Evolutionary conservation across 371 early-diverging fungal species (phyloP).

Genomic region (Rhizopus delemar): DNA sequence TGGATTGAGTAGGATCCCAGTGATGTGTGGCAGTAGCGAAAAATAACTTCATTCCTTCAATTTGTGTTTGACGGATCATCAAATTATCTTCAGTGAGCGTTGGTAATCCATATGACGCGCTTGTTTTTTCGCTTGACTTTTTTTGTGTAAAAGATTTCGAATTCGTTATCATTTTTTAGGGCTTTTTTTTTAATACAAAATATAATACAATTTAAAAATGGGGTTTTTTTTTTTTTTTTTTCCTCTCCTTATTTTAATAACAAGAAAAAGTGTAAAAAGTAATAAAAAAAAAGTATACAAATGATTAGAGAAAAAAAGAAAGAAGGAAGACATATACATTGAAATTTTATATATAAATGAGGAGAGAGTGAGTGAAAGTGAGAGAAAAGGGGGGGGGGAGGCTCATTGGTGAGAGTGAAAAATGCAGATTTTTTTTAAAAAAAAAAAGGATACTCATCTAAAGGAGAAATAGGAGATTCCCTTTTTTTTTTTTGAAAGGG

Average conservation of each 20-base stretch:
- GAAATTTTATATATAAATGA: neutral
- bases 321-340: neutral
- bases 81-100: conserved; percentile 29
- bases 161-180: conserved; percentile 2
- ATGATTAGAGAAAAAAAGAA: conserved; percentile 1
- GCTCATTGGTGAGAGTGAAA: neutral
- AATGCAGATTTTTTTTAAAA: neutral
- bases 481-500: neutral
- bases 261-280: conserved; percentile 1
- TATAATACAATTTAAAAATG: neutral
- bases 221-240: conserved; percentile 6
- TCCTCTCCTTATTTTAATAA: neutral
- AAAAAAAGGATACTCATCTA: neutral
- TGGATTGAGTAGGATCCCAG: conserved; percentile 55
- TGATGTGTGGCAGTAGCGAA: conserved; percentile 60
- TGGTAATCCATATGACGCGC: conserved; percentile 23
- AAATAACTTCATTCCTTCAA: conserved; percentile 61
- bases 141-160: conserved; percentile 21
- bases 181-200: conserved; percentile 10
- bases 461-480: neutral
- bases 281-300: conserved; percentile 1
- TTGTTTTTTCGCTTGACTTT: conserved; percentile 9
- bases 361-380: neutral
- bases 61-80: conserved; percentile 35
- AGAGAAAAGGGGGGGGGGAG: neutral